phyloP scores from a whole-genome alignment of 345 rosid genomes.

The Hypericum androsaemum region DNA sequence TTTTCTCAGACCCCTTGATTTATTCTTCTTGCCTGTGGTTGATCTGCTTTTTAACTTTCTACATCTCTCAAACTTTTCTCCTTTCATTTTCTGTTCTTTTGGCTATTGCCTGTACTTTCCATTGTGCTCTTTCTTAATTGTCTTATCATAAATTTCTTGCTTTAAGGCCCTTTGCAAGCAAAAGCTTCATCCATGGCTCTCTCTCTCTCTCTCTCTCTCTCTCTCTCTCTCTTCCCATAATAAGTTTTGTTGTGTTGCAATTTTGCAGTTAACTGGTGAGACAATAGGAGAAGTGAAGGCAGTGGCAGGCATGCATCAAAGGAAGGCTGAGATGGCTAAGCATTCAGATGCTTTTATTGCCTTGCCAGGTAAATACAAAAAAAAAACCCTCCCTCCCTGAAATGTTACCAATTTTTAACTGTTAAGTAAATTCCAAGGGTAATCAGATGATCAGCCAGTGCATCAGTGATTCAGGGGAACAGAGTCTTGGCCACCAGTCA shows the following conservation, averaged over 20 bases:
- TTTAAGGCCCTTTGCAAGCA: background rate
- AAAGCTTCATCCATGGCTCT: background rate
- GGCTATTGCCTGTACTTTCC: slow-evolving; percentile 4
- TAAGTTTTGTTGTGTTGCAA: background rate
- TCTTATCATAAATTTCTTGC: slow-evolving; percentile 11
- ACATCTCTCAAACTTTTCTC: background rate
- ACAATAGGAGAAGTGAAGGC: slow-evolving; percentile 99
- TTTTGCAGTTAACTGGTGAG: slow-evolving; percentile 91
- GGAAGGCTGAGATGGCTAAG: slow-evolving; percentile 99
- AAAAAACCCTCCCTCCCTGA: slow-evolving; percentile 2
- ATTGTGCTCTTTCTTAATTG: slow-evolving; percentile 20
- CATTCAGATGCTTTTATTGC: slow-evolving; percentile 99
- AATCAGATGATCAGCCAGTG: slow-evolving; percentile 12
- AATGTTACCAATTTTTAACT: slow-evolving; percentile 7
- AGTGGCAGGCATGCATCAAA: slow-evolving; percentile 98
- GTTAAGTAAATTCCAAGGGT: slow-evolving; percentile 15
- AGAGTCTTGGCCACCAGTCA: no score
- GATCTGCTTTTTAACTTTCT: slow-evolving; percentile 18
- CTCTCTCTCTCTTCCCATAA: slow-evolving; percentile 1
- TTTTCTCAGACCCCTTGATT: slow-evolving; percentile 16
- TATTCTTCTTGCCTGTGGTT: slow-evolving; percentile 6
- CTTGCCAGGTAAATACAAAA: slow-evolving; percentile 82
- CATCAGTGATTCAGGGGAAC: no score
- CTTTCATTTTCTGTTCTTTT: background rate
- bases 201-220: slow-evolving; percentile 11